Evolutionary conservation across 345 rosid species (phyloP).

Genomic region (rapeseed (Brassica napus)): DNA sequence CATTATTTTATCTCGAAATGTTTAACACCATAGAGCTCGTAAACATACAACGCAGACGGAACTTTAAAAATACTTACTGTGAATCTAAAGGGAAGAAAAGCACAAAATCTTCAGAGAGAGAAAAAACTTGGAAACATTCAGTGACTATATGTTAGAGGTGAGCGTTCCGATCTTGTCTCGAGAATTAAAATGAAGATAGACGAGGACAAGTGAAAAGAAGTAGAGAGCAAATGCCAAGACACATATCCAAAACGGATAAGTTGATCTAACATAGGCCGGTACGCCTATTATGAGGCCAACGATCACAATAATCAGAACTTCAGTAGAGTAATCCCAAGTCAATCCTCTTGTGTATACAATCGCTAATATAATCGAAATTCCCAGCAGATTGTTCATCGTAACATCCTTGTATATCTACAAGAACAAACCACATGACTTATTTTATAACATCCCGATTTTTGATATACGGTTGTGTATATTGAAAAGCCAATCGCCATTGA

Average conservation of each 20-base stretch:
- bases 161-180: background rate
- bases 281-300: conserved; percentile 31
- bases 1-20: background rate
- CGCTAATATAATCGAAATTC: conserved; percentile 31
- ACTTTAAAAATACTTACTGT: background rate
- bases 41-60: background rate
- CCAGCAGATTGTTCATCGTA: conserved; percentile 34
- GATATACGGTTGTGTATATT: no score
- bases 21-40: background rate
- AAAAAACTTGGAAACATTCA: conserved; percentile 8
- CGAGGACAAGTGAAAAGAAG: conserved; percentile 27
- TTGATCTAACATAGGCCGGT: conserved; percentile 36
- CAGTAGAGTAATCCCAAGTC: conserved; percentile 31
- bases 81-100: background rate
- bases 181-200: conserved; percentile 30
- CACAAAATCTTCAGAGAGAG: background rate
- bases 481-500: no score
- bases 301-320: conserved; percentile 32
- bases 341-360: conserved; percentile 34
- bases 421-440: background rate
- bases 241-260: conserved; percentile 40
- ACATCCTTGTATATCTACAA: conserved; percentile 34
- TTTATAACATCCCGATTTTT: no score
- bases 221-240: conserved; percentile 32
- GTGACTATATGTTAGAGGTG: conserved; percentile 4